Conservation (phyloP, 495 filamentous ascomycete genomes). For the Aspergillus taichungensis region DNA sequence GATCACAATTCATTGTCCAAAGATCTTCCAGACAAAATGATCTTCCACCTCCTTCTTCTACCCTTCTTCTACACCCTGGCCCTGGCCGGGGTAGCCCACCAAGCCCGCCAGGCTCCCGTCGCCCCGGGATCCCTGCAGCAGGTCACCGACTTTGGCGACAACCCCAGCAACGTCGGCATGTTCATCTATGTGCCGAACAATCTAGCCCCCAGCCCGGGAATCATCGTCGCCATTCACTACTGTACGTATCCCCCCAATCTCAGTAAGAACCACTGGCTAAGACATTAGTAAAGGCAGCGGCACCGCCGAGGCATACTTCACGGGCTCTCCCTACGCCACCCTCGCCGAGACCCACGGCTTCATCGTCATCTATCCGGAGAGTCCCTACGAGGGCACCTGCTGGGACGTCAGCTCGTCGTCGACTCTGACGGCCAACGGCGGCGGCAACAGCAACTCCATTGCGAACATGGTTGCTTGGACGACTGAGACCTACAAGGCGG, state of each 20-base stretch:
- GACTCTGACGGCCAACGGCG: slow-evolving; percentile 48
- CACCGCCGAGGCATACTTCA: slow-evolving; percentile 41
- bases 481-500: slow-evolving; percentile 38
- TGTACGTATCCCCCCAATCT: slow-evolving; percentile 1
- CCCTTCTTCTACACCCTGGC: too few relatives aligned
- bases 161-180: slow-evolving; percentile 39
- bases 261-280: background rate
- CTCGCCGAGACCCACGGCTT: slow-evolving; percentile 46
- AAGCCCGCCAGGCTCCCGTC: too few relatives aligned
- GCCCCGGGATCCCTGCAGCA: slow-evolving; percentile 9
- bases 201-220: slow-evolving; percentile 38
- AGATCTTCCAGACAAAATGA: too few relatives aligned
- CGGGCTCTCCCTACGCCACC: slow-evolving; percentile 34
- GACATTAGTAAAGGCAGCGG: slow-evolving; percentile 32
- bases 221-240: slow-evolving; percentile 49
- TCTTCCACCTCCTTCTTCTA: too few relatives aligned
- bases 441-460: slow-evolving; percentile 50
- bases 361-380: slow-evolving; percentile 48
- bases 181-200: slow-evolving; percentile 48
- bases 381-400: slow-evolving; percentile 40
- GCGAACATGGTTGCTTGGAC: slow-evolving; percentile 52
- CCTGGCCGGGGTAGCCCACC: too few relatives aligned
- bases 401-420: slow-evolving; percentile 52
- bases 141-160: slow-evolving; percentile 22
- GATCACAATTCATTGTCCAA: too few relatives aligned